Percentiles rank a stretch among this genome's conserved stretches.
Conservation (phyloP, 2,329 filamentous ascomycete species). For the Fusarium circinatum region DNA sequence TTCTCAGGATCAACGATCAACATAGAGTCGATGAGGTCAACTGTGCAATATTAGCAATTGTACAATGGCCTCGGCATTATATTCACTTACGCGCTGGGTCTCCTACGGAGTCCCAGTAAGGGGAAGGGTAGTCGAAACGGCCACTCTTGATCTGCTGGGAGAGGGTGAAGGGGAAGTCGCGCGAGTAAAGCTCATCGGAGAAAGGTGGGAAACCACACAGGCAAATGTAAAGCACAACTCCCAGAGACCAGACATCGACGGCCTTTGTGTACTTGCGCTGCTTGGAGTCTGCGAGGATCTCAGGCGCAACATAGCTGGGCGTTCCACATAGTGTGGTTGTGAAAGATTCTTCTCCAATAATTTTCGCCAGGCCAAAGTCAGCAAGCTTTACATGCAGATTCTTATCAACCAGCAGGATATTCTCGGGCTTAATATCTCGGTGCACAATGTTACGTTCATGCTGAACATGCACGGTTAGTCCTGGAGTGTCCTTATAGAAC, state of each 20-base stretch:
- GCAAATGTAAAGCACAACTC: constrained; percentile 98
- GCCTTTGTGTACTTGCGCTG: constrained; percentile 92
- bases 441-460: constrained; percentile 98
- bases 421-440: constrained; percentile 97
- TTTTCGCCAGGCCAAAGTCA: constrained; percentile 97
- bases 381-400: constrained; percentile 89
- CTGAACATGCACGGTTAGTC: constrained; percentile 57
- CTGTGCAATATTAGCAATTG: constrained; percentile 43
- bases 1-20: constrained; percentile 86
- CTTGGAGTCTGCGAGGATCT: constrained; percentile 85
- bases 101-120: constrained; percentile 78
- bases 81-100: constrained; percentile 72
- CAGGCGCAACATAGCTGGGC: constrained; percentile 96
- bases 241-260: constrained; percentile 95
- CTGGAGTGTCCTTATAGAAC: background rate
- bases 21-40: constrained; percentile 96
- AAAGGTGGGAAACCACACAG: constrained; percentile 97
- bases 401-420: constrained; percentile 89
- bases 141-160: constrained; percentile 93
- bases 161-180: constrained; percentile 85
- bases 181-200: constrained; percentile 87
- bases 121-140: constrained; percentile 92
- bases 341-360: constrained; percentile 98
- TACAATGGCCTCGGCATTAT: background rate
- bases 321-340: constrained; percentile 96